Evolutionary conservation across 768 basidiomycete species (phyloP), one percentile per base, ranked within the genome.

Genomic region (Chlorophyllum brunneum): DNA sequence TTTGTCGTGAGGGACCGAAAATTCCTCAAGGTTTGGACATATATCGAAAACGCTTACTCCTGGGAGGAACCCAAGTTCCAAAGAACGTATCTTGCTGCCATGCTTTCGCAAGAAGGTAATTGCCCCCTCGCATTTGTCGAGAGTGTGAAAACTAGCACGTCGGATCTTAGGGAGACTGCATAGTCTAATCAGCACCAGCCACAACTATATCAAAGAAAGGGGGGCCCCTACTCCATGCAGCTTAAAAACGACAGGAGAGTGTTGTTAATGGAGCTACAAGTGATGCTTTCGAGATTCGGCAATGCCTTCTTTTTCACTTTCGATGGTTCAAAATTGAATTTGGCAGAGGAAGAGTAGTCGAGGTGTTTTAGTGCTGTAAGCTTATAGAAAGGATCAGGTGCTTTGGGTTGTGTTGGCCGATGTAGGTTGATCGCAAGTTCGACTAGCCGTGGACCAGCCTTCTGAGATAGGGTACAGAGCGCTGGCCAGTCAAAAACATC

Each of bases 11-110:
- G 49, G 49, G 15, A 51, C 15, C 8, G n/a, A 15, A 23, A 51
- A 42, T 33, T 22, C 10, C 23, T 26, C 20, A 33, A 51, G 49
- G 16, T 26, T 34, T 13, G 49, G 31, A 33, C 40, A 51, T 23
- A 33, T 34, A 23, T 51, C 49, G 16, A 51, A 51, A 10, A 51
- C 40, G 6, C 49, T 42, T 18, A 51, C 30, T n/a, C 40, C 49
- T 10, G 49, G 49, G 15, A 51, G 39, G 40, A 51, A 51, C 8
- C 40, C 30, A 11, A 41, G n/a, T 42, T 43, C 49, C n/a, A 51
- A 22, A 26, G 30, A 20, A 13, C 8, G 16, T 4, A 51, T 6
- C 15, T 51, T 51, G 13, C n/a, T 22, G 7, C 49, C 49, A 20
- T 51, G 49, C 9, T 42, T 41, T 34, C 40, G 49, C 2, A 42